phyloP scores from a whole-genome alignment of 768 basidiomycete species.

The Naganishia vaughanmartiniae region DNA sequence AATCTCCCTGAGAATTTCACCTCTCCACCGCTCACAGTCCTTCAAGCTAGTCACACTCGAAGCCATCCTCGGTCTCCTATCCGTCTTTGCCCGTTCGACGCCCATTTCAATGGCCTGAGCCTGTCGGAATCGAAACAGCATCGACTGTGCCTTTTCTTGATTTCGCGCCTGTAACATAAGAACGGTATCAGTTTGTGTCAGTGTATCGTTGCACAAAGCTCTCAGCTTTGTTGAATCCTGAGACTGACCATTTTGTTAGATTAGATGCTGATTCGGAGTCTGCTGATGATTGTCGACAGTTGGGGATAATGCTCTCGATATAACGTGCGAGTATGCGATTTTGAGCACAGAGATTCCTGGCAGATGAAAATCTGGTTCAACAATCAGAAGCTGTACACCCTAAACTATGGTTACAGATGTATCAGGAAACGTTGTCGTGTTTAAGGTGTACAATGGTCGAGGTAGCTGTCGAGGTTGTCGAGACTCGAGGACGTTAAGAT shows the following conservation, averaged over 20 bases:
- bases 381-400: not conserved
- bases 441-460: too few relatives aligned
- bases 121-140: constrained; percentile 72
- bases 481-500: not conserved
- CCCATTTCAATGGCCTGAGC: constrained; percentile 94
- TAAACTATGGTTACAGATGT: too few relatives aligned
- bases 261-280: not conserved
- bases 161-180: constrained; percentile 71
- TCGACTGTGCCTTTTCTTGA: constrained; percentile 87
- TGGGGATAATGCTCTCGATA: not conserved
- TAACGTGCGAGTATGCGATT: not conserved
- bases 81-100: constrained; percentile 69
- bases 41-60: constrained; percentile 83
- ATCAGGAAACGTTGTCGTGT: too few relatives aligned
- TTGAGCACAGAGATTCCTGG: not conserved
- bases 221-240: not conserved
- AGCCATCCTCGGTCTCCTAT: constrained; percentile 88
- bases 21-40: constrained; percentile 93
- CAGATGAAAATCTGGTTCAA: not conserved
- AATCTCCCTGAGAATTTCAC: constrained; percentile 90
- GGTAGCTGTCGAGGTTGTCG: too few relatives aligned
- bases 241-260: not conserved
- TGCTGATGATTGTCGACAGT: not conserved
- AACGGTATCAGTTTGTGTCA: not conserved
- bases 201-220: not conserved